Evolutionary conservation across 2,329 filamentous ascomycete species (phyloP).

Genomic region (Sclerotinia borealis): DNA sequence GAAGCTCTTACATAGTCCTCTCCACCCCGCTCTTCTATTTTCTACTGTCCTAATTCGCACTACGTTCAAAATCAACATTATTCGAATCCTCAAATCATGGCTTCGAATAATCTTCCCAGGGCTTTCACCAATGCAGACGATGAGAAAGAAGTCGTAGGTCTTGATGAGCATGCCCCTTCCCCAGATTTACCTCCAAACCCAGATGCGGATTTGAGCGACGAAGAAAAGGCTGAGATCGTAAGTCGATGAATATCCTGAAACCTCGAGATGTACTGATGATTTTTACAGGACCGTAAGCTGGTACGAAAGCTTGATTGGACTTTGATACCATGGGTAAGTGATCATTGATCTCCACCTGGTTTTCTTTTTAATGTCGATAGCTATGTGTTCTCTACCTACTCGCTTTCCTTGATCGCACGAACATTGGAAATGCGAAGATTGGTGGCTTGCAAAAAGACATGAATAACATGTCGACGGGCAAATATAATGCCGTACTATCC

Average conservation of each 20-base stretch:
- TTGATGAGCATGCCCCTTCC: not conserved
- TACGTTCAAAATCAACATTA: not conserved
- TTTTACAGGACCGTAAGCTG: conserved; percentile 52
- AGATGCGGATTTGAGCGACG: conserved; percentile 58
- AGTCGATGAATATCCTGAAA: conserved; percentile 21
- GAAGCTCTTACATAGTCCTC: not conserved
- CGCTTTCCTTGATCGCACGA: conserved; percentile 70
- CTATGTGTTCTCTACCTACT: conserved; percentile 70
- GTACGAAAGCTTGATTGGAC: conserved; percentile 55
- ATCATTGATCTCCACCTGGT: not conserved
- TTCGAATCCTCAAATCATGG: not conserved
- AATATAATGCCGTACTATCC: conserved; percentile 71
- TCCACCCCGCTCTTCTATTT: not conserved
- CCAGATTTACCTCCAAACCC: conserved; percentile 39
- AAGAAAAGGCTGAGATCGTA: conserved; percentile 57
- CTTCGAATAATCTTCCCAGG: not conserved
- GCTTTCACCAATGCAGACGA: not conserved
- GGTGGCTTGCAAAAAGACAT: conserved; percentile 56
- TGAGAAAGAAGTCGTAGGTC: conserved; percentile 5
- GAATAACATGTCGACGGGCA: conserved; percentile 47
- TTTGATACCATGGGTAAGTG: conserved; percentile 51
- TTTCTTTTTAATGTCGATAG: conserved; percentile 29
- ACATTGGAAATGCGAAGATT: conserved; percentile 70
- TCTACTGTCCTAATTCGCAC: not conserved
- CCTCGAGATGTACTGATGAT: not conserved